Conservation (phyloP, 164 flowering plant genomes). For the Santalum album region DNA sequence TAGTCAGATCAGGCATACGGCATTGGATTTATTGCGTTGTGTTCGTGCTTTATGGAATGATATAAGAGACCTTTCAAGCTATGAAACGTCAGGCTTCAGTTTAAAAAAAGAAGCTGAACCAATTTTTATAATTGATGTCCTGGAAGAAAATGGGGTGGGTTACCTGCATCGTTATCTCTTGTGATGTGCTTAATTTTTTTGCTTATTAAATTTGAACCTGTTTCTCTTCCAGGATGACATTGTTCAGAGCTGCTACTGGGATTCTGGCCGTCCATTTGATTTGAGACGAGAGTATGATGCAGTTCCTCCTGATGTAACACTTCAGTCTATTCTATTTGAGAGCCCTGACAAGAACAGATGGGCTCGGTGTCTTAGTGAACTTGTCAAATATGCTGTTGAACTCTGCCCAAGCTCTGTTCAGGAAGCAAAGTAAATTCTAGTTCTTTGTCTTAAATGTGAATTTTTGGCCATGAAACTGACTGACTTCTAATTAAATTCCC, state of each 20-base stretch:
- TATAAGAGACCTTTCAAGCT: slow-evolving; percentile 42
- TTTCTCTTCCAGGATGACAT: slow-evolving; percentile 75
- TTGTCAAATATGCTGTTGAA: slow-evolving; percentile 87
- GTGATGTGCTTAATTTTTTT: background rate
- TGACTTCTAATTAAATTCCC: background rate
- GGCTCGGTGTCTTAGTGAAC: slow-evolving; percentile 96
- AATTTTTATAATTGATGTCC: slow-evolving; percentile 84
- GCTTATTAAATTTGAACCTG: background rate
- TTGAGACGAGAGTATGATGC: slow-evolving; percentile 80
- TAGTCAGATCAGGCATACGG: slow-evolving; percentile 93
- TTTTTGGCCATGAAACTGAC: too few relatives aligned
- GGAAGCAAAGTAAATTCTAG: slow-evolving; percentile 87
- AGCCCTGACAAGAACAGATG: slow-evolving; percentile 92
- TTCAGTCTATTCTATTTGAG: slow-evolving; percentile 85
- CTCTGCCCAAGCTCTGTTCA: slow-evolving; percentile 88
- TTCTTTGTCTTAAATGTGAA: too few relatives aligned
- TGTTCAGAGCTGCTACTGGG: slow-evolving; percentile 95
- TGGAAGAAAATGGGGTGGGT: slow-evolving; percentile 96
- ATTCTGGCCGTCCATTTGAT: slow-evolving; percentile 90
- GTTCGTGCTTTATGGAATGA: slow-evolving; percentile 92
- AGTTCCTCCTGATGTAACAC: slow-evolving; percentile 82
- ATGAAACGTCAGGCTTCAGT: slow-evolving; percentile 39
- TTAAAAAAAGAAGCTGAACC: slow-evolving; percentile 67
- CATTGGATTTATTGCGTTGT: slow-evolving; percentile 88
- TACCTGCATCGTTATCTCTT: background rate